Evolutionary conservation across 2,329 filamentous ascomycete genomes (phyloP), one percentile per base, ranked within the genome.

Genomic region (Penicillium sp.): DNA sequence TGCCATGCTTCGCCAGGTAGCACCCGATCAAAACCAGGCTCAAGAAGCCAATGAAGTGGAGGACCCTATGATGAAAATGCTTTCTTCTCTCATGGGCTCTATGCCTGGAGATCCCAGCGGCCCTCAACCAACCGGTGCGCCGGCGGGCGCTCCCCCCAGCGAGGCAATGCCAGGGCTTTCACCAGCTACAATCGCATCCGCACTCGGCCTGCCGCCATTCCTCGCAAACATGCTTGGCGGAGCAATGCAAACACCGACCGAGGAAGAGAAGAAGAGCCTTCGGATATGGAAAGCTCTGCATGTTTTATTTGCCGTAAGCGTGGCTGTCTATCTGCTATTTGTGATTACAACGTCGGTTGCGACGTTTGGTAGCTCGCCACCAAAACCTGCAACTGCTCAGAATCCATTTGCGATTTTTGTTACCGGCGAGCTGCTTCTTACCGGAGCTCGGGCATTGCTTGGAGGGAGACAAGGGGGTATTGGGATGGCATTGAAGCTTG

Each of bases 271-370:
- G 45, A 59, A 59, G 36, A 53, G 54, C 9, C 45, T 56, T 23
- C 54, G 48, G 29, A 47, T 75, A 7, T 81, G 77, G 78, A 73
- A 75, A 35, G 57, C 76, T 14, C 55, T 79, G 7, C 79, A 82
- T 52, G 69, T 73, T 4, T 30, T 80, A 11, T 79, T 80, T 54
- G 71, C 77, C 3, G 55, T 80, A n/a, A 52, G 60, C 2, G 63
- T 79, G 14, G 77, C 73, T 1, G 48, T 73, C 27, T 82, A 81
- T 57, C 67, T 69, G 25, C 45, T 69, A 0, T 55, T 65, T 17
- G 41, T 62, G 11, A 51, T 69, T 26, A 50, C 59, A 17, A 44
- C 54, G 22, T 64, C 67, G 11, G 57, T 66, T 28, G 48, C 56
- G 18, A 53, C 56, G 30, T 70, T 61, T 37, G 66, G 67, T 9